These are phyloP conservation scores for Eimeria maxima DNA, from an alignment of 169 alveolate genomes.

Conservation along the genomic window DNA sequence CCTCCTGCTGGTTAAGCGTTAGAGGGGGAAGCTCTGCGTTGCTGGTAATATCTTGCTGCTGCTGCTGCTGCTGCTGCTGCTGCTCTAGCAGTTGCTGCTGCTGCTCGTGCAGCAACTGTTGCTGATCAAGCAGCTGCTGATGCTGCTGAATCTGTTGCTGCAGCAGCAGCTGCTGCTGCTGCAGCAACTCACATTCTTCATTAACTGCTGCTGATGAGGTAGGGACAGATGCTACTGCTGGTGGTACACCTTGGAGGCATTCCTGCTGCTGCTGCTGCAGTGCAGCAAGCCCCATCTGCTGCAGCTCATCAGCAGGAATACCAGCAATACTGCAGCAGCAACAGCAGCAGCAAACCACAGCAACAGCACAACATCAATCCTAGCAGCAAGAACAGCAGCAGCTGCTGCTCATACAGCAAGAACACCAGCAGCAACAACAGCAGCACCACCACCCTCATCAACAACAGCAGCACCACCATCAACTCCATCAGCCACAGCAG, in stretches of 20 bases:
- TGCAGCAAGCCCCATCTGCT: neutral
- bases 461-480: too few species aligned
- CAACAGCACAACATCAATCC: neutral
- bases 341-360: neutral
- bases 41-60: neutral
- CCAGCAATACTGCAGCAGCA: slow-evolving; percentile 31
- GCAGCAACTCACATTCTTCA: slow-evolving; percentile 32
- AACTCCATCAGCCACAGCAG: too few species aligned
- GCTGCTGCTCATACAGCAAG: too few species aligned
- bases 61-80: slow-evolving; percentile 49
- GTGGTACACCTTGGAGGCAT: slow-evolving; percentile 4
- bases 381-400: neutral
- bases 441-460: too few species aligned
- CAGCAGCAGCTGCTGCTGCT: slow-evolving; percentile 20
- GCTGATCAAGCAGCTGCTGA: too few species aligned
- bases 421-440: too few species aligned
- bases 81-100: too few species aligned
- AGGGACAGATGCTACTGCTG: slow-evolving; percentile 30
- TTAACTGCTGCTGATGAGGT: slow-evolving; percentile 26
- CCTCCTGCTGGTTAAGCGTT: neutral
- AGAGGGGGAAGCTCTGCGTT: neutral
- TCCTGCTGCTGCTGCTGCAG: slow-evolving; percentile 69
- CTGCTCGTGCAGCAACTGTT: too few species aligned
- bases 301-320: slow-evolving; percentile 26
- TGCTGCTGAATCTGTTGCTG: too few species aligned